These are phyloP conservation scores for Fusarium nygamai DNA, from an alignment of 2,329 filamentous ascomycete genomes.

Conservation along the genomic window DNA sequence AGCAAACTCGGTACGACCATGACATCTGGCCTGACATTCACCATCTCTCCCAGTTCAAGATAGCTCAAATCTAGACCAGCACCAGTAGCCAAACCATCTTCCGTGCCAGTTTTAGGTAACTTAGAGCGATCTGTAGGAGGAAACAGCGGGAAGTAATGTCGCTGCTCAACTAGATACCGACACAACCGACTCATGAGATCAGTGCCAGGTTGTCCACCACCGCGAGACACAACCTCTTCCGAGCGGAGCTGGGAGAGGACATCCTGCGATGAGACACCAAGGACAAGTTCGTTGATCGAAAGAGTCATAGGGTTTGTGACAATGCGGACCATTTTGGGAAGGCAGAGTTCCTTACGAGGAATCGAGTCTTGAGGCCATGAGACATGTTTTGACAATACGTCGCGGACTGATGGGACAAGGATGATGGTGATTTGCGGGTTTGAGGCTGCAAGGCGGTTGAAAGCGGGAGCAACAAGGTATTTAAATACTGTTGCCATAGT, in stretches of 20 bases:
- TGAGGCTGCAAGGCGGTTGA: constrained; percentile 74
- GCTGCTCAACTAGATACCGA: constrained; percentile 84
- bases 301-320: constrained; percentile 93
- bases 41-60: constrained; percentile 89
- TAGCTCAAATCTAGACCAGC: constrained; percentile 85
- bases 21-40: constrained; percentile 85
- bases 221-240: constrained; percentile 66
- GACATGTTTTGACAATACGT: constrained; percentile 83
- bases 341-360: constrained; percentile 74
- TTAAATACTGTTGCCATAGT: constrained; percentile 87
- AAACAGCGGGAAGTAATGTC: constrained; percentile 90
- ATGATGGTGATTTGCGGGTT: constrained; percentile 84
- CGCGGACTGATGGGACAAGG: constrained; percentile 83
- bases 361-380: constrained; percentile 80
- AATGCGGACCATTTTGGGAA: constrained; percentile 79
- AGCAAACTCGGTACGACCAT: constrained; percentile 84
- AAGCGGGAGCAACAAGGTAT: constrained; percentile 76
- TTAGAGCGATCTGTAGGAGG: constrained; percentile 77
- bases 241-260: constrained; percentile 82
- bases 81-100: constrained; percentile 71
- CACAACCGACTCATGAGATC: constrained; percentile 77
- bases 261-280: constrained; percentile 87
- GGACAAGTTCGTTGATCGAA: constrained; percentile 84
- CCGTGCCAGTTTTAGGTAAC: constrained; percentile 71
- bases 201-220: constrained; percentile 34